Conservation (phyloP, 2,329 filamentous ascomycete species). For the Nigrospora oryzae region DNA sequence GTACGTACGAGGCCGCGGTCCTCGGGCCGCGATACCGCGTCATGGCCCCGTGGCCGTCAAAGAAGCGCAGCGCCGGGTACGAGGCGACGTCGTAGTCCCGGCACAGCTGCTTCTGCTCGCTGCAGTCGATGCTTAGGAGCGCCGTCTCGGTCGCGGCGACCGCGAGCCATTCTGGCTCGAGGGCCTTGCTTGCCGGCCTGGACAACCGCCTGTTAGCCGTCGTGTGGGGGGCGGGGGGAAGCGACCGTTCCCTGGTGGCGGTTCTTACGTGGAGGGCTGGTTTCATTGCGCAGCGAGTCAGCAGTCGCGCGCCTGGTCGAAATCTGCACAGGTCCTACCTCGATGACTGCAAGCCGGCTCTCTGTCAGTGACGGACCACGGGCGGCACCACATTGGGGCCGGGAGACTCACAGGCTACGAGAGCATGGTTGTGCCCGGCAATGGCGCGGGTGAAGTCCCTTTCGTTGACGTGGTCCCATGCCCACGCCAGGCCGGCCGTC, state of each 20-base stretch:
- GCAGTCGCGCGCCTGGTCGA: neutral
- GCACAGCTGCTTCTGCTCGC: slow-evolving; percentile 25
- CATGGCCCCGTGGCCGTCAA: slow-evolving; percentile 22
- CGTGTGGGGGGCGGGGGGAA: too few species aligned
- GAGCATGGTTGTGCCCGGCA: slow-evolving; percentile 13
- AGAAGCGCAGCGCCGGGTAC: slow-evolving; percentile 37
- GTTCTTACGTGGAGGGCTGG: neutral
- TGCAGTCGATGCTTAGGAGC: slow-evolving; percentile 32
- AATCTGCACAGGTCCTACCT: slow-evolving; percentile 7
- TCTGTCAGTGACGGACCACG: too few species aligned
- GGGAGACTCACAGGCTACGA: slow-evolving; percentile 21
- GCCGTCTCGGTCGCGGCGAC: slow-evolving; percentile 12
- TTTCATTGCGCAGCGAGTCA: neutral
- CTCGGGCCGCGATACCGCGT: slow-evolving; percentile 34
- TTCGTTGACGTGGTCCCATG: slow-evolving; percentile 15
- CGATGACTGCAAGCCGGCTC: slow-evolving; percentile 7
- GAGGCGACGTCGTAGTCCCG: slow-evolving; percentile 30
- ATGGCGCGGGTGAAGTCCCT: slow-evolving; percentile 16
- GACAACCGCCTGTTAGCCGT: slow-evolving; percentile 1
- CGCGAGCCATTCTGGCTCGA: slow-evolving; percentile 26
- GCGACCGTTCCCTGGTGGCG: neutral
- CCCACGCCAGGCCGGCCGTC: slow-evolving; percentile 5
- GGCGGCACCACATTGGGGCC: too few species aligned
- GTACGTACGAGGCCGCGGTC: slow-evolving; percentile 25
- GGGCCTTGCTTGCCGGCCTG: slow-evolving; percentile 20